A percentile compares a stretch with the other conserved stretches of the same genome.
These are phyloP conservation scores for Aspergillus sp. DNA, from an alignment of 2,329 filamentous ascomycete genomes.

Conservation along the genomic window DNA sequence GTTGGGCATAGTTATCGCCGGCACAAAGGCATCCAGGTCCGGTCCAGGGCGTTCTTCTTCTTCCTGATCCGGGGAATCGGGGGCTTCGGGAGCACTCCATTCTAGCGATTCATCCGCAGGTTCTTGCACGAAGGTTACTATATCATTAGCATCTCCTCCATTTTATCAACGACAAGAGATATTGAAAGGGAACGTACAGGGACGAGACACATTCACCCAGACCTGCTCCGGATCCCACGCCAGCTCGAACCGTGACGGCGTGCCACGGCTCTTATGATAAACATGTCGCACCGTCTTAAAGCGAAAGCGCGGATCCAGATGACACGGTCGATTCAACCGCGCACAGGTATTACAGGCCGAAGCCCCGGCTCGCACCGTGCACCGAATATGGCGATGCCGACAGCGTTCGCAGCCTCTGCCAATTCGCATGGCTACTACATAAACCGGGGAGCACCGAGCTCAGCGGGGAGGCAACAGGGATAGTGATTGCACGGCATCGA, in stretches of 20 bases:
- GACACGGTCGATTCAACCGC: slow-evolving; percentile 21
- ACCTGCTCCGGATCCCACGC: slow-evolving; percentile 23
- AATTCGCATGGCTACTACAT: slow-evolving; percentile 20
- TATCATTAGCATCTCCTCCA: neutral
- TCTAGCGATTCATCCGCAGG: slow-evolving; percentile 10
- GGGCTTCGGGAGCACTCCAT: neutral
- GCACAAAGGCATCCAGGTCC: neutral
- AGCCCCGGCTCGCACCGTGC: slow-evolving; percentile 20
- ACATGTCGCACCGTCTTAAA: slow-evolving; percentile 28
- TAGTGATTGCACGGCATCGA: neutral
- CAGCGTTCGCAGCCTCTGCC: slow-evolving; percentile 27
- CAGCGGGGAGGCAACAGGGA: neutral
- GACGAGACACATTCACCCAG: slow-evolving; percentile 24
- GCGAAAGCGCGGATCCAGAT: slow-evolving; percentile 26
- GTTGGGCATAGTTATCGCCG: neutral
- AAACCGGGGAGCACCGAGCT: neutral
- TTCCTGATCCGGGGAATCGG: neutral
- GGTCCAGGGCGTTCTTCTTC: neutral
- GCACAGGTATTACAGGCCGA: slow-evolving; percentile 22
- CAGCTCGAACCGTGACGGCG: slow-evolving; percentile 20
- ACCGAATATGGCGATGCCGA: slow-evolving; percentile 30
- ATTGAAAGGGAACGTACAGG: slow-evolving; percentile 12
- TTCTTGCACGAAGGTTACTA: slow-evolving; percentile 24
- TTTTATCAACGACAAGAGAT: neutral
- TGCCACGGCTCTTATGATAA: slow-evolving; percentile 23